Base-by-base conservation (phyloP, 1,284 basidiomycete genomes). In the Macrocybe sp. region DNA sequence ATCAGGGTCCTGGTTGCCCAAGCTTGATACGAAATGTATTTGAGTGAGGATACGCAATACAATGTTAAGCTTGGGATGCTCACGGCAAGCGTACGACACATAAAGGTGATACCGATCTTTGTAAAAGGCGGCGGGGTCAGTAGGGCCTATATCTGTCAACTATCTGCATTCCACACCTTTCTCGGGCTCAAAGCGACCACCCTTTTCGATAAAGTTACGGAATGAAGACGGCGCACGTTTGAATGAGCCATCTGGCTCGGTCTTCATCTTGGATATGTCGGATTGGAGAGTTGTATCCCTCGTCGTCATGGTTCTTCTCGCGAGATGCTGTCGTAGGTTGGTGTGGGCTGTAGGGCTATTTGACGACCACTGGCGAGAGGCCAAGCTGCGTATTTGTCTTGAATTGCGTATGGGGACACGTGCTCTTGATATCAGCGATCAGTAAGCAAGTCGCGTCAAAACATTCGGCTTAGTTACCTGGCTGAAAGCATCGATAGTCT, bases 1-100 rank as follows among this genome's bases (percentile, higher is more conserved):
- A 99, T 97, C 48, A 98, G 72, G 1, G 93, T 78, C 54, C 96
- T 79, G 44, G 93, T 93, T 0, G 96, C 96, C 95, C 96, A 98
- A 4, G 95, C 85, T 88, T 37, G 30, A 54, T 33, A 49, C 10
- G 37, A 10, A 33, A 36, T 55, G 48, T 32, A 30, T 46, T 46
- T 44, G 16, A 11, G 10, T 31, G 14, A 40, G 16, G 29, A 22
- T 36, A 45, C 37, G 11, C 14, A 28, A 14, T 32, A 22, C 36
- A 11, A n/a, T 30, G 5, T 10, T 9, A n/a, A 11, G 43, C 29
- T 28, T 7, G 39, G 14, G 3, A 10, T 30, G 72, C 87, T 73
- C 50, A 92, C 91, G 82, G 68, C 85, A 89, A 2, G 82, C 76
- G 57, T 80, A 83, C 4, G 84, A 88, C 48, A 94, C 89, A 57